Evolutionary conservation across 1,284 basidiomycete species (phyloP).

Genomic region (Trametes versicolor): DNA sequence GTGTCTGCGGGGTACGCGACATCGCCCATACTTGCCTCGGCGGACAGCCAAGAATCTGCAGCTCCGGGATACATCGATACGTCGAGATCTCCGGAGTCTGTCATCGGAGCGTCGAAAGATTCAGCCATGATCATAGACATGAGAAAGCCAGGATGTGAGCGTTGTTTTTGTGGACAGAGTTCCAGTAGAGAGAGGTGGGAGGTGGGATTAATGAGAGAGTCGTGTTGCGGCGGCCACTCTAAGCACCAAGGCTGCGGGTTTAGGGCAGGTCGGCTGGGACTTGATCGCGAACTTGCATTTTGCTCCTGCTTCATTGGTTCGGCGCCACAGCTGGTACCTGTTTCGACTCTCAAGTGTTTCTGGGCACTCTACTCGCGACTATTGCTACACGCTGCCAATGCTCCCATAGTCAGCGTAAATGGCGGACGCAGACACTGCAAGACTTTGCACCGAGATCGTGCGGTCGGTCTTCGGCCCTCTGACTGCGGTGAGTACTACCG

Average conservation of each 20-base stretch:
- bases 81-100: conserved; percentile 69
- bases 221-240: not conserved
- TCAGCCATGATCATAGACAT: conserved; percentile 55
- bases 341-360: not conserved
- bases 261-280: conserved; percentile 28
- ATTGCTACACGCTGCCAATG: conserved; percentile 1
- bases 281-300: conserved; percentile 14
- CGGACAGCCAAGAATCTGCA: conserved; percentile 63
- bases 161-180: not conserved
- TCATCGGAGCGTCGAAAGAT: conserved; percentile 72
- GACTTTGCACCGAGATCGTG: conserved; percentile 81
- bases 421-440: conserved; percentile 77
- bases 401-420: conserved; percentile 47
- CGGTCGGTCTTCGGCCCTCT: conserved; percentile 83
- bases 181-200: conserved; percentile 8
- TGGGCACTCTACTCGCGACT: not conserved
- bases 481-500: conserved; percentile 65
- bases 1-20: conserved; percentile 47
- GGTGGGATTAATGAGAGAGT: not conserved
- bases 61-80: conserved; percentile 63
- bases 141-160: not conserved
- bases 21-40: conserved; percentile 73
- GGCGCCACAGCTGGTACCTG: conserved; percentile 12
- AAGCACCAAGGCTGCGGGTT: conserved; percentile 7
- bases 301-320: conserved; percentile 3